Evolutionary conservation across 2,329 filamentous ascomycete genomes (phyloP), one percentile per base, ranked within the genome.

Genomic region (Lecanoromycetidae sp.): DNA sequence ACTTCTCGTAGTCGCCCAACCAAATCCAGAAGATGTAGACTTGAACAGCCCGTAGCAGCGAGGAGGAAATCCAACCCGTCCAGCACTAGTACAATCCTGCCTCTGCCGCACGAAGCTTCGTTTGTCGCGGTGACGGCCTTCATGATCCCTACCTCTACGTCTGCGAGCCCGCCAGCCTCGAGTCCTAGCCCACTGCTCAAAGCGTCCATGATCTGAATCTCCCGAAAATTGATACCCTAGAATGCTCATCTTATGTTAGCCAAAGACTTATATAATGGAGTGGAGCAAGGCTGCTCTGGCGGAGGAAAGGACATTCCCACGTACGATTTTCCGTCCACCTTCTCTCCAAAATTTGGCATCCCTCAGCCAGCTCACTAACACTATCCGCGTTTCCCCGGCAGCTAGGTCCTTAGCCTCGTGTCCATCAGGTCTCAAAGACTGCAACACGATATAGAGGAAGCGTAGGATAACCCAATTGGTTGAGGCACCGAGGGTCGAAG

Each of bases 281-380:
- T 17, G 1, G 5, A 8, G 9, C 5, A 36, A 15, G 5, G 4
- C 33, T n/a, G 2, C 5, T 30, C 15, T 23, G 17, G 5, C 12
- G 17, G 9, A 29, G 23, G 6, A 25, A 2, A 25, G 32, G 12
- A 27, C 17, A 9, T 6, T 13, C 9, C 34, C 12, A 61, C 71
- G 54, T 65, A 85, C 82, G 58, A 87, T 63, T 62, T 80, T 80
- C 44, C 77, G 74, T 2, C 74, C 74, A 41, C 84, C 81, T 3
- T 80, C 76, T 52, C 70, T 79, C 87, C 87, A 95, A 60, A 94
- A 93, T 1, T 75, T 68, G 53, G 74, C 76, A 57, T 90, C 82
- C 51, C 85, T 75, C 64, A 94, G 67, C 65, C 91, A 94, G 66
- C 84, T 93, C 49, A 91, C 79, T 3, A 95, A 70, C 3, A 94